phyloP scores from a whole-genome alignment of 129 eudicot species.

The Flaveria trinervia region DNA sequence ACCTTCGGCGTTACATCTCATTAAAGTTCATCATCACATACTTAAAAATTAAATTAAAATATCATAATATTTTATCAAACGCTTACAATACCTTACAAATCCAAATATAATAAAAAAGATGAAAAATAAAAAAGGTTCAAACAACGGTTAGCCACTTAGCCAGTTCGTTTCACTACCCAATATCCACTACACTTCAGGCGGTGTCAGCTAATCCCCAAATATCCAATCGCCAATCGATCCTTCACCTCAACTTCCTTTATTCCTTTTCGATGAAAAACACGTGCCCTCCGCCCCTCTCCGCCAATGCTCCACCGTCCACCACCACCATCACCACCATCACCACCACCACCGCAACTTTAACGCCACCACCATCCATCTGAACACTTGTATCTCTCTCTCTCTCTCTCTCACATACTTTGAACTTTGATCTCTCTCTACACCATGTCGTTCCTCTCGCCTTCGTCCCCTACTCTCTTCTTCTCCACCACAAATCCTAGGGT shows the following conservation, averaged over 20 bases:
- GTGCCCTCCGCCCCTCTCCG: constrained; percentile 24
- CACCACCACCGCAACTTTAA: constrained; percentile 17
- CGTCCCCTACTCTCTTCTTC: constrained; percentile 41
- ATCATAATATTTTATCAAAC: no score
- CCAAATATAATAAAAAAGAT: background rate
- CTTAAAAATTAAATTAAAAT: no score
- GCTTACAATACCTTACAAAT: background rate
- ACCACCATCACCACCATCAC: constrained; percentile 14
- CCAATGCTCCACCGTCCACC: constrained; percentile 23
- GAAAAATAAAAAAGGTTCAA: background rate
- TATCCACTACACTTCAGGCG: constrained; percentile 18
- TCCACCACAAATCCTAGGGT: constrained; percentile 46
- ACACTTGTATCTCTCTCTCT: constrained; percentile 2
- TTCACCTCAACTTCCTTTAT: background rate
- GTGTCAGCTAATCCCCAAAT: constrained; percentile 38
- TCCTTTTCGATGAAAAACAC: constrained; percentile 34
- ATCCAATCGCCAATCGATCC: constrained; percentile 2
- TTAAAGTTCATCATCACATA: no score
- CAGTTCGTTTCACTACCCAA: constrained; percentile 32
- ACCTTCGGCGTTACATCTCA: no score
- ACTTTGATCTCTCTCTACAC: constrained; percentile 11
- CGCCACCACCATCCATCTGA: constrained; percentile 22
- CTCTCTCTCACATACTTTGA: constrained; percentile 7
- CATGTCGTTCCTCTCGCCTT: constrained; percentile 47
- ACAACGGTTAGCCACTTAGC: constrained; percentile 38